Base-by-base conservation (phyloP, 768 basidiomycete species). In the Antrodiella citrinella region DNA sequence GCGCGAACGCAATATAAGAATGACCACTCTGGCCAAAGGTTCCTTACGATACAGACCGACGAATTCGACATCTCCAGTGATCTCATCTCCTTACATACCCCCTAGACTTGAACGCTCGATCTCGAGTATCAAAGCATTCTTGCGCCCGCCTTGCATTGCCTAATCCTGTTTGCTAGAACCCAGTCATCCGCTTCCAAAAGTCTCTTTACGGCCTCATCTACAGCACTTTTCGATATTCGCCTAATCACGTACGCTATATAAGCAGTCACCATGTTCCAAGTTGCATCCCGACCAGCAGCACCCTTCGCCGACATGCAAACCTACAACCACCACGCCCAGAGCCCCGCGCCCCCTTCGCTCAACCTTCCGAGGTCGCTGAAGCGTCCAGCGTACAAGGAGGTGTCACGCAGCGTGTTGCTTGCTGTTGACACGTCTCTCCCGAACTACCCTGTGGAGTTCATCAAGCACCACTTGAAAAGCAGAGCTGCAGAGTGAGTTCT, bases 351-450 rank as follows among this genome's bases (percentile, higher is more conserved):
- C 55, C 70, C 54, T 47, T 68, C 62, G 56, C 72, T 88, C 10
- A 82, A 86, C 57, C 78, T 91, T n/a, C 88, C 87, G n/a, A 79
- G 87, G 50, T 81, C 72, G 26, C 81, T 91, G 42, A 72, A 78
- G 24, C 77, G 85, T 9, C 86, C 88, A 4, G 64, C 71, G 9
- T 85, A 79, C 59, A 57, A 70, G 41, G 81, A 86, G 54, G 76
- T 86, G 41, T 75, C 82, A 22, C 70, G 73, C 47, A 77, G 81
- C 39, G 76, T 75, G 25, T 61, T 88, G 39, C 59, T 63, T 1
- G 74, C 82, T 25, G 65, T 80, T 49, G 80, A 78, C 40, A 76
- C 80, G 22, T 72, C 71, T 15, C 69, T 84, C 19, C 68, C 58
- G 5, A 72, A 74, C 25, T 72, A 76, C 11, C 85, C 88, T 12